These are phyloP conservation scores for Mucor velutinosus DNA, from an alignment of 371 early-diverging fungal genomes.

Conservation along the genomic window DNA sequence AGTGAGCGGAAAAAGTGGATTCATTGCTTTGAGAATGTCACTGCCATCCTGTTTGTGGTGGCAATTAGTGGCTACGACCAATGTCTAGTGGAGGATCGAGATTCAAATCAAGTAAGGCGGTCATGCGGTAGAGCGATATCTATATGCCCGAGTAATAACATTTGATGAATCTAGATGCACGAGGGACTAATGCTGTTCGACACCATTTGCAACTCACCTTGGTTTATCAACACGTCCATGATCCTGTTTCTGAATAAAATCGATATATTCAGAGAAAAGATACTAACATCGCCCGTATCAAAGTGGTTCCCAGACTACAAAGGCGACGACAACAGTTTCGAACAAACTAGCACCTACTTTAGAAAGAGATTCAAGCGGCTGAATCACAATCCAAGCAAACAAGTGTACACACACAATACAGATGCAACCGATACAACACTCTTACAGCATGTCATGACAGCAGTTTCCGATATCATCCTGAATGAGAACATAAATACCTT, in stretches of 20 bases:
- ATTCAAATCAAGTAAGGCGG: conserved; percentile 40
- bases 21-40: conserved; percentile 89
- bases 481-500: conserved; percentile 41
- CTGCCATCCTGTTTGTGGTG: conserved; percentile 73
- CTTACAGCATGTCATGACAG: conserved; percentile 60
- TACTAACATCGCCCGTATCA: conserved; percentile 68
- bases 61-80: conserved; percentile 80
- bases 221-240: conserved; percentile 77
- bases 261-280: conserved; percentile 76
- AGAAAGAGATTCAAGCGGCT: conserved; percentile 35
- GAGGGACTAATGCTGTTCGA: conserved; percentile 82
- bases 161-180: conserved; percentile 54
- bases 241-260: conserved; percentile 86
- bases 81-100: conserved; percentile 74
- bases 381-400: conserved; percentile 49
- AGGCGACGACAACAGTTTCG: conserved; percentile 31
- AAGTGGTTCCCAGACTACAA: conserved; percentile 88
- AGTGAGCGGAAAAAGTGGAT: conserved; percentile 96
- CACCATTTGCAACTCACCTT: conserved; percentile 71
- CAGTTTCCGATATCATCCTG: conserved; percentile 61
- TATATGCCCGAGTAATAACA: not conserved
- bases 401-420: conserved; percentile 61
- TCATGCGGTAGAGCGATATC: too few species aligned
- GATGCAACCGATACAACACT: conserved; percentile 63
- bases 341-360: conserved; percentile 35